Base-by-base conservation (phyloP, 148 eudicot species). In the Linanthus parryae region DNA sequence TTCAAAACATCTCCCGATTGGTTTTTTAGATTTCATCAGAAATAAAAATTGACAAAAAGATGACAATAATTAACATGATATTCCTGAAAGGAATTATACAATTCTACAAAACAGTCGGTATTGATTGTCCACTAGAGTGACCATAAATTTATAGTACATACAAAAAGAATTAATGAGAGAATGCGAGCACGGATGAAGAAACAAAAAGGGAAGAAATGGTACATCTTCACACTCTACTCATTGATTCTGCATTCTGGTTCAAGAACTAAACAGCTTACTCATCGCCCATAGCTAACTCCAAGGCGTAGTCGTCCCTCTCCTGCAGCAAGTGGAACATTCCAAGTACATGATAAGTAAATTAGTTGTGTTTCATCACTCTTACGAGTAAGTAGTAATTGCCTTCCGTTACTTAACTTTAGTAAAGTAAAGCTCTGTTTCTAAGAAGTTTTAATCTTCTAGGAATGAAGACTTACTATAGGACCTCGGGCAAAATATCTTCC, bases 401-500 rank as follows among this genome's bases (percentile, higher is more conserved):
- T n/a, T n/a, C n/a, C n/a, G n/a, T n/a, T n/a, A n/a, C n/a, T n/a
- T n/a, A n/a, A n/a, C n/a, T n/a, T n/a, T n/a, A n/a, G n/a, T n/a
- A n/a, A n/a, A n/a, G n/a, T n/a, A n/a, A n/a, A n/a, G n/a, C n/a
- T n/a, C n/a, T n/a, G n/a, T n/a, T n/a, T n/a, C n/a, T n/a, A n/a
- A n/a, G n/a, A n/a, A n/a, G n/a, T n/a, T n/a, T n/a, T n/a, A 25
- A 38, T 7, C 15, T 38, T n/a, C 20, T 28, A 13, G 33, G 27
- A 57, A 62, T 26, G 28, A 38, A 65, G 46, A 75, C 98, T 87
- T 87, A 92, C 98, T 57, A 87, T 70, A 44, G 96, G 98, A 38
- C 94, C 98, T 52, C 96, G 85, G 15, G 98, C 96, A 64, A 87
- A 92, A 68, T 92, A 92, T 83, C 96, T 77, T 54, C 98, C 98